Percentiles rank a stretch among this genome's conserved stretches.
These are phyloP conservation scores for Darksidea phi DNA, from an alignment of 495 filamentous ascomycete species.

Conservation along the genomic window DNA sequence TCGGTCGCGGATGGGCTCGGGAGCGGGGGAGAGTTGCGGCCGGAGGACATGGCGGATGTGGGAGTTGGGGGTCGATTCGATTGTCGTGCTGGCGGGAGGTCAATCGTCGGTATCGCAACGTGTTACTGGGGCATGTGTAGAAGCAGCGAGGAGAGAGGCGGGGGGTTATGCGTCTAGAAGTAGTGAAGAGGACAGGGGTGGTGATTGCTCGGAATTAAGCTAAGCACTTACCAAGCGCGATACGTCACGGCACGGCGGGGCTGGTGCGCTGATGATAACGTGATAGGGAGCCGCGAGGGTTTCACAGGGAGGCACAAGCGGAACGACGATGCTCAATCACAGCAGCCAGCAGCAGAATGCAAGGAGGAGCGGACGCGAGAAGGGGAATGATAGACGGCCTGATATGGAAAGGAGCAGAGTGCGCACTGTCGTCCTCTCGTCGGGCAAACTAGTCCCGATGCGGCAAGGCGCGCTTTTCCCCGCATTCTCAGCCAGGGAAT, in stretches of 20 bases:
- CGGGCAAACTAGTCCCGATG: slow-evolving; percentile 5
- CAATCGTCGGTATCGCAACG: neutral
- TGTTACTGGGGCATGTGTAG: neutral
- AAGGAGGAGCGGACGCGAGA: neutral
- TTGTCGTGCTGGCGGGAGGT: slow-evolving; percentile 6
- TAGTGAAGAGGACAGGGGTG: neutral
- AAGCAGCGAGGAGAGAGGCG: neutral
- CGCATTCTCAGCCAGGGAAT: slow-evolving; percentile 18
- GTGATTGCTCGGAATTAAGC: neutral
- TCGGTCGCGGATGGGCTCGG: slow-evolving; percentile 29
- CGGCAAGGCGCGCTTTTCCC: slow-evolving; percentile 26
- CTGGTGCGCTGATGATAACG: slow-evolving; percentile 24
- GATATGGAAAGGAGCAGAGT: slow-evolving; percentile 10
- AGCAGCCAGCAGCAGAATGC: neutral
- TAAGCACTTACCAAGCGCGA: slow-evolving; percentile 3
- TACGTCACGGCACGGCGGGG: slow-evolving; percentile 17
- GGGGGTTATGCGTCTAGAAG: neutral
- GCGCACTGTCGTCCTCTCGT: neutral
- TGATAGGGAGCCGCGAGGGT: slow-evolving; percentile 23
- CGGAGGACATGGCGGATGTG: slow-evolving; percentile 36
- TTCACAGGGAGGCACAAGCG: slow-evolving; percentile 10
- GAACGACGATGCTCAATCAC: neutral
- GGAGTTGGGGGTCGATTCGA: neutral
- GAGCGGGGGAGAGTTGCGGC: slow-evolving; percentile 32
- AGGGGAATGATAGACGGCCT: slow-evolving; percentile 4